Evolutionary conservation across 1,284 basidiomycete genomes (phyloP).

Genomic region (Erythrobasidium hasegawianum): DNA sequence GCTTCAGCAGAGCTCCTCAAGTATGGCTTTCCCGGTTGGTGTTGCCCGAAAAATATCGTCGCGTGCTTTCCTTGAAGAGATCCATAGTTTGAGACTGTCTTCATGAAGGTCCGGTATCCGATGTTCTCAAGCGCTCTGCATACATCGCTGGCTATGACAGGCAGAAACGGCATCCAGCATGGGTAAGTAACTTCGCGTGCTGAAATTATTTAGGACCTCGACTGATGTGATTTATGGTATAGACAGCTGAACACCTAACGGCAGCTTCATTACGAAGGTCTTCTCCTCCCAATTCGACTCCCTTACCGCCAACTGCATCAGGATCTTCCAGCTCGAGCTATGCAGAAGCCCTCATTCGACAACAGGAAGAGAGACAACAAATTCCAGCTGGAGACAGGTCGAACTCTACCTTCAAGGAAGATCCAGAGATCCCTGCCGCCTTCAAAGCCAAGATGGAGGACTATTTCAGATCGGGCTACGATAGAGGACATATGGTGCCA

Average conservation of each 20-base stretch:
- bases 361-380: conserved; percentile 40
- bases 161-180: conserved; percentile 81
- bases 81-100: conserved; percentile 60
- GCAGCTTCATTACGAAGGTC: conserved; percentile 83
- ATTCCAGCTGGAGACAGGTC: conserved; percentile 59
- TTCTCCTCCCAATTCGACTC: conserved; percentile 60
- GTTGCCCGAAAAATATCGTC: not conserved
- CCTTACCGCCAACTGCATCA: conserved; percentile 44
- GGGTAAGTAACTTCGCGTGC: conserved; percentile 59
- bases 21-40: conserved; percentile 68
- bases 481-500: conserved; percentile 94
- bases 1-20: conserved; percentile 54
- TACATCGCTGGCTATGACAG: conserved; percentile 81
- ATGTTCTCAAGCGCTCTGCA: conserved; percentile 41
- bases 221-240: not conserved
- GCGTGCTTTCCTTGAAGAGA: conserved; percentile 56
- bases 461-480: conserved; percentile 92
- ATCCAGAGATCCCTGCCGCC: conserved; percentile 66
- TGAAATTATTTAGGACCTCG: not conserved
- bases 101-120: conserved; percentile 56
- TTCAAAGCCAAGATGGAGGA: conserved; percentile 85
- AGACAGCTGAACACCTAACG: conserved; percentile 55
- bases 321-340: conserved; percentile 42
- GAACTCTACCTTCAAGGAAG: conserved; percentile 82
- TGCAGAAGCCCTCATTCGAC: conserved; percentile 48